Conservation (phyloP, 306 rosid genomes). For the Oxytropis ochrocephala region DNA sequence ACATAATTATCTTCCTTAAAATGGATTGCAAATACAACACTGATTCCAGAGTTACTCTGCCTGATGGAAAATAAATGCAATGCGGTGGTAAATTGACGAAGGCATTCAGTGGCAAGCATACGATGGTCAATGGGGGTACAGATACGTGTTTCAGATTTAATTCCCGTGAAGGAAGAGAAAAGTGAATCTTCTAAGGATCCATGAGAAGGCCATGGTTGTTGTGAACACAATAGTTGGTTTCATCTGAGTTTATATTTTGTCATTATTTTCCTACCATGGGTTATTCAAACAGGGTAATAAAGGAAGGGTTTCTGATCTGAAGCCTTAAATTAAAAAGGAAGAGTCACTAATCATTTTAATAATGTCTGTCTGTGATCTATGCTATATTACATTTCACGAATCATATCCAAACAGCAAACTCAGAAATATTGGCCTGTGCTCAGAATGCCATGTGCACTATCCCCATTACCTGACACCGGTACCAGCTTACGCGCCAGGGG, state of each 20-base stretch:
- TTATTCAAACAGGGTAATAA: constrained; percentile 3
- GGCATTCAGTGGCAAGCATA: neutral
- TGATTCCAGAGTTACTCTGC: neutral
- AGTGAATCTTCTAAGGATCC: neutral
- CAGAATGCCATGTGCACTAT: neutral
- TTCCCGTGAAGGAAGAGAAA: neutral
- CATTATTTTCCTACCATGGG: neutral
- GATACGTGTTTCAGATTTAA: neutral
- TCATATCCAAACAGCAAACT: neutral
- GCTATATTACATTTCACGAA: neutral
- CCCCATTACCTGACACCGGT: neutral
- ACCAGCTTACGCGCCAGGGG: neutral
- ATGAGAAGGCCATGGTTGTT: neutral
- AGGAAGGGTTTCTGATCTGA: neutral
- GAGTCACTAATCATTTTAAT: neutral
- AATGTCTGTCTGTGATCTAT: neutral
- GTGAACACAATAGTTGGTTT: neutral
- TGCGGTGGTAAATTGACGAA: neutral
- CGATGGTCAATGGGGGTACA: neutral
- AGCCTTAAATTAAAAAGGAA: neutral
- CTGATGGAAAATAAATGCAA: neutral
- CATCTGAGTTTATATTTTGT: neutral
- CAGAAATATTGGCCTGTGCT: neutral
- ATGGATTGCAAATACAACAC: neutral
- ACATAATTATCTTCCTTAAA: neutral